Evolutionary conservation across 768 basidiomycete species (phyloP).

Genomic region (Boletus bicolor): DNA sequence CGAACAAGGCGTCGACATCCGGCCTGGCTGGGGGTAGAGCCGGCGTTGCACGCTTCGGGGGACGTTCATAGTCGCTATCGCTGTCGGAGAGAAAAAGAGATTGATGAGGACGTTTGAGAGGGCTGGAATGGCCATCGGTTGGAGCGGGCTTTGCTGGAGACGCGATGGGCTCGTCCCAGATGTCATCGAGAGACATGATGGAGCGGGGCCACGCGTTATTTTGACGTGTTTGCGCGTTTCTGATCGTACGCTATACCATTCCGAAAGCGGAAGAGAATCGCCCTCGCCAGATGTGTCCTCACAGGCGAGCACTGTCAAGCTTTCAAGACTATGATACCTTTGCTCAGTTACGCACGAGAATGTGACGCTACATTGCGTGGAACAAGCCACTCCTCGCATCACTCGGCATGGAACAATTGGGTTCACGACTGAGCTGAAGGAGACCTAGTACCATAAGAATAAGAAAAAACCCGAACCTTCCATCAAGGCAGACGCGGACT

Average conservation of each 20-base stretch:
- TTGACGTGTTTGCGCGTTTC: conserved; percentile 18
- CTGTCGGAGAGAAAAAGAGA: conserved; percentile 58
- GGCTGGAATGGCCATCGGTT: conserved; percentile 13
- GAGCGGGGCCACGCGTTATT: conserved; percentile 26
- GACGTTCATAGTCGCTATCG: conserved; percentile 39
- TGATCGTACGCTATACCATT: too few relatives aligned
- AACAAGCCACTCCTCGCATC: conserved; percentile 43
- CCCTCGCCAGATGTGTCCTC: too few relatives aligned
- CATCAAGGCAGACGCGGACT: conserved; percentile 28
- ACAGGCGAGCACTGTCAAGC: too few relatives aligned
- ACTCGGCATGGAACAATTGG: conserved; percentile 39
- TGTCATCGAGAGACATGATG: conserved; percentile 46
- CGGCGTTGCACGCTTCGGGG: conserved; percentile 25
- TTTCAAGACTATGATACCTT: neutral
- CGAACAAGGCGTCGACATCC: conserved; percentile 44
- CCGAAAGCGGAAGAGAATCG: too few relatives aligned
- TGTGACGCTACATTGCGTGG: conserved; percentile 35
- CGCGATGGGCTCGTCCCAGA: conserved; percentile 56
- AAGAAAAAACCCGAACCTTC: neutral
- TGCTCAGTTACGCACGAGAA: conserved; percentile 32
- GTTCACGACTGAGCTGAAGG: conserved; percentile 48
- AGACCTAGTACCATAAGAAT: conserved; percentile 27
- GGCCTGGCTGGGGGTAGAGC: conserved; percentile 15
- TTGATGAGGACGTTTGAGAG: conserved; percentile 34
- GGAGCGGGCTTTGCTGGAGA: conserved; percentile 20